Evolutionary conservation across 192 early-diverging fungal genomes (phyloP), one percentile per base, ranked within the genome.

Genomic region (Gamsiella multidivaricata): DNA sequence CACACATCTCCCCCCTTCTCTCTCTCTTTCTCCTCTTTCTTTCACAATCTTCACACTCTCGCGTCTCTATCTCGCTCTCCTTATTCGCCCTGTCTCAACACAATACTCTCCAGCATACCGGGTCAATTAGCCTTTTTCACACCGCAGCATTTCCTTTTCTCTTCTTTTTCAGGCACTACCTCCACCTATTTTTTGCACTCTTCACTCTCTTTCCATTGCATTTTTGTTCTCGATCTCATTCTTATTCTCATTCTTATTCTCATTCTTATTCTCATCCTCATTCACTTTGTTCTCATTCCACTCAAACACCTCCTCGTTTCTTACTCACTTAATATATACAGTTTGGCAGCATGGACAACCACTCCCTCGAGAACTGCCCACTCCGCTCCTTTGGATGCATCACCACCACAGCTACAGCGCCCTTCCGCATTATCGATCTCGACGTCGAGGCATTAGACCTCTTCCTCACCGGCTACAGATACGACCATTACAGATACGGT

Each of bases 361-460:
- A 78, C 32, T 45, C 74, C 9, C 15, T 78, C 34, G 65, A 45
- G 23, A 36, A 56, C 34, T 78, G 74, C 49, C 74, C 60, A 10
- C 65, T 78, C 18, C 58, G 66, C 28, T 52, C 60, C 9, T 78
- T 61, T 52, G 53, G 65, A 20, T 56, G 46, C 20, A 78, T 78
- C 66, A 78, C 66, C 29, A 69, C 74, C 53, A 63, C 74, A 17
- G 65, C 59, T 54, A 41, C 45, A 5, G 25, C 41, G 11, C 74
- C 74, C 32, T 69, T 50, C 41, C 14, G 32, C 20, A 69, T 78
- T 23, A 59, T 78, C 34, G 46, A 42, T 17, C 20, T 78, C 17
- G 74, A 78, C 41, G 15, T 29, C 0, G 46, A 45, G 1, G 74
- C 74, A 5, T 42, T 78, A 9, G 74, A 78, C 39, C 65, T 78